Evolutionary conservation across 1,139 yeast genomes (phyloP), one percentile per base, ranked within the genome.

Genomic region (Meyerozyma smithsonii): DNA sequence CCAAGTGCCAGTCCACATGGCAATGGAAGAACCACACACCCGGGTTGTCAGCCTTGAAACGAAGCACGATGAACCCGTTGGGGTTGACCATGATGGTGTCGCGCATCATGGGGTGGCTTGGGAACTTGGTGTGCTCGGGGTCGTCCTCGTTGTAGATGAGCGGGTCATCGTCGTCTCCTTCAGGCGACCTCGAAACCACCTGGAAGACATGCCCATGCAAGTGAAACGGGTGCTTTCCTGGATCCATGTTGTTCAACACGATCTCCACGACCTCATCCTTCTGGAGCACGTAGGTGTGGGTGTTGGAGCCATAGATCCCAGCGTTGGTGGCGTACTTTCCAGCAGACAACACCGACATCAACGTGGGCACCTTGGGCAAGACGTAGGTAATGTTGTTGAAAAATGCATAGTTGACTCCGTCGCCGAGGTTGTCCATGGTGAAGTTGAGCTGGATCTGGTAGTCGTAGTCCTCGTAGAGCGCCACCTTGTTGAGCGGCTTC

Each of bases 1-100:
- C 81, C 69, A 88, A 74, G 67, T 88, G 96, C 96, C 96, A 88
- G 55, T 88, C 96, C 49, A 88, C 82, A 55, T 88, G 96, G 65
- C 96, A 89, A 61, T 88, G 96, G 86, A 88, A 88, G 55, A 84
- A 72, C 95, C 95, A 87, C 32, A 86, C 88, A 54, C 96, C 96
- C 20, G 96, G 96, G 59, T 87, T 86, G 54, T 83, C 79, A 39
- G 95, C 88, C 50, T 66, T 74, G 59, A 84, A 83, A 55, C 94
- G 67, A 37, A 84, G 48, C 3, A 82, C 88, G 36, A 80, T 55
- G 51, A 79, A 75, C 0, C 89, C 85, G 49, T 81, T 79, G 28
- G 85, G 78, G 44, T 78, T 74, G 21, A 83, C 79, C 43, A 73
- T 66, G 20, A 77, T 77, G 1, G 86, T 80, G 55, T 84, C 94